Base-by-base conservation (phyloP, 1,139 yeast species). In the Trichomonascaceae sp. region DNA sequence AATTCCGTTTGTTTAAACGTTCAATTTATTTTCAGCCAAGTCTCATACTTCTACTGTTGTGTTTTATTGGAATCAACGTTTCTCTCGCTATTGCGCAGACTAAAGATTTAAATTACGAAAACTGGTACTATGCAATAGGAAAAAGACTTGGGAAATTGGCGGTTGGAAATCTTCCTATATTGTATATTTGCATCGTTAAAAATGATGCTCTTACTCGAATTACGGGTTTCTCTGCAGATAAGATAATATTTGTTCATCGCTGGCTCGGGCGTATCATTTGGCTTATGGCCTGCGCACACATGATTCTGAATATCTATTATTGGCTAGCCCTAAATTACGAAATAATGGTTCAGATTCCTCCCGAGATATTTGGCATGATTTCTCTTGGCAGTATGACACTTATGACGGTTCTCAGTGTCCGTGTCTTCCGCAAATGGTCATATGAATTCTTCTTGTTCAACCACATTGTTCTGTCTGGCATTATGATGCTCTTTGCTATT, bases 291-390 rank as follows among this genome's bases (percentile, higher is more conserved):
- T 68, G 73, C 1, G 60, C 71, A 5, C 82, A 78, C 61, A 58
- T 74, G 49, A 66, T 63, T 13, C 58, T 75, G 44, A 59, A 72
- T 1, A 61, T 70, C 18, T 59, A 65, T 22, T 78, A 77, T 59
- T 78, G 82, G 82, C 59, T 76, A 22, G 63, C 64, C 4, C 56
- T 76, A 51, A 68, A 73, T 20, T 74, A 76, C 57, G 59, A 64
- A 17, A 63, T 75, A 15, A 77, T 77, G 80, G 57, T 77, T 20
- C 55, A 65, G 12, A 77, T 78, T 45, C 82, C 82, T 1, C 81
- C 82, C 1, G 79, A 75, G 58, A 76, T 75, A 19, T 78, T 78
- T 63, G 82, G 82, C 7, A 73, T 76, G 66, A 77, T 78, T 53
- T 74, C 81, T 0, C 76, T 72, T 58, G 69, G 70, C 2, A 66